Evolutionary conservation across 116 monocot species (phyloP).

Genomic region (Cymodocea nodosa): DNA sequence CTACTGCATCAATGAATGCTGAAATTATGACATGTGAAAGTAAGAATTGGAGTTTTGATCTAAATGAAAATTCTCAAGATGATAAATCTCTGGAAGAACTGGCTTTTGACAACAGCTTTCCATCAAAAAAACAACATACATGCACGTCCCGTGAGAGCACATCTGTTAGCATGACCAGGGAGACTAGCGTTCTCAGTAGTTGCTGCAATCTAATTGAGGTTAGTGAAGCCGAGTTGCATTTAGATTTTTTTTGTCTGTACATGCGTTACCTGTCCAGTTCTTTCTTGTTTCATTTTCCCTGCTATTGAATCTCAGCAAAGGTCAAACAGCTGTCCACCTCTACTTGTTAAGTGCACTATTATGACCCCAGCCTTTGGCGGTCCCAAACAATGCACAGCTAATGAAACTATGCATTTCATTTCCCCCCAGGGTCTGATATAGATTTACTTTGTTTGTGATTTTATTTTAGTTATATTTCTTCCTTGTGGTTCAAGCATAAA

Average conservation of each 20-base stretch:
- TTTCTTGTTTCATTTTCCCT: no score
- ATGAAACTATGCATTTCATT: no score
- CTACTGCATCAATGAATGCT: not conserved
- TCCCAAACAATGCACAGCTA: no score
- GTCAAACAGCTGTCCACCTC: no score
- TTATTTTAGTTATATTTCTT: no score
- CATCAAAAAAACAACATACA: slow-evolving; percentile 1
- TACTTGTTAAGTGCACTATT: no score
- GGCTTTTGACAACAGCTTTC: not conserved
- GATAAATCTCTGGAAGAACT: slow-evolving; percentile 10
- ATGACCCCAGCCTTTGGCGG: no score
- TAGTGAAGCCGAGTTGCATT: not conserved
- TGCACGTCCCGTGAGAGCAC: not conserved
- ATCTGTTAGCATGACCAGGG: not conserved
- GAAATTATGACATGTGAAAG: not conserved
- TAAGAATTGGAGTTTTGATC: not conserved
- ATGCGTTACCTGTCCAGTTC: not conserved
- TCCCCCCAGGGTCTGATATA: no score
- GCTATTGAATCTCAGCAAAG: no score
- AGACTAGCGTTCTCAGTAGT: not conserved
- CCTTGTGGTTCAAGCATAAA: no score
- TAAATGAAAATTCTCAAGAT: slow-evolving; percentile 4
- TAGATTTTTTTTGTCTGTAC: not conserved
- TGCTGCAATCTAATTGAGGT: not conserved
- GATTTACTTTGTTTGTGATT: no score